Conservation (phyloP, 2,329 filamentous ascomycete genomes). For the Nothophoma quercina region DNA sequence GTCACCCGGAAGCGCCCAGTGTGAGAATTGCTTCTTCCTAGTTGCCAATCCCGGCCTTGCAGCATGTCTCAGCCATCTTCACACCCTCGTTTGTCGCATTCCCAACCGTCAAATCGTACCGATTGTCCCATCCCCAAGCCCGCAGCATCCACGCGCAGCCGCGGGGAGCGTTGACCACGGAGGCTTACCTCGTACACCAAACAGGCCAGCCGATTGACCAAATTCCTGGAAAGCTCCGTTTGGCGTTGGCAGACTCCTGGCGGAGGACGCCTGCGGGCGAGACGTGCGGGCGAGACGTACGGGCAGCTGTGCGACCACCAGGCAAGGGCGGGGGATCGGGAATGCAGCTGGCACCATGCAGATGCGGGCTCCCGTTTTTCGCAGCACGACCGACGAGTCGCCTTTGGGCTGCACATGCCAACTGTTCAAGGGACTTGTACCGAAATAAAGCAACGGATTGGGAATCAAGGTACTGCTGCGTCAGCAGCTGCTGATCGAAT, state of each 20-base stretch:
- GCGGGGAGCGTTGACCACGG: constrained; percentile 8
- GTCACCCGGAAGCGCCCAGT: background rate
- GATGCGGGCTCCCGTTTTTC: constrained; percentile 19
- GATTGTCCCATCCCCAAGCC: background rate
- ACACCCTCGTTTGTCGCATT: background rate
- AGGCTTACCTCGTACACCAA: constrained; percentile 3
- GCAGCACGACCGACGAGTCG: constrained; percentile 12
- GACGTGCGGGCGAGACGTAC: too few relatives aligned
- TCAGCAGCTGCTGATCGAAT: constrained; percentile 19
- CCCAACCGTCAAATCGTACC: constrained; percentile 1
- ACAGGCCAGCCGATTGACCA: constrained; percentile 5
- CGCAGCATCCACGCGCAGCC: constrained; percentile 6
- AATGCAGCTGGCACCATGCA: constrained; percentile 16
- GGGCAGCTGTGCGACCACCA: constrained; percentile 11
- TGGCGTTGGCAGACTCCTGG: constrained; percentile 2
- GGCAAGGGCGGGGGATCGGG: constrained; percentile 21
- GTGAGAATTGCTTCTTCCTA: background rate
- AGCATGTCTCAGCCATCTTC: constrained; percentile 10
- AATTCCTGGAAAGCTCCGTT: background rate
- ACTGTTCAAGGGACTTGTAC: constrained; percentile 3
- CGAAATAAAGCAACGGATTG: background rate
- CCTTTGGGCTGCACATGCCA: constrained; percentile 10
- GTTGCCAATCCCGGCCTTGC: background rate
- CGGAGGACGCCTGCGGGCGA: background rate
- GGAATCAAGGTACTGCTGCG: background rate